These are phyloP conservation scores for Fusarium globosum DNA, from an alignment of 2,329 filamentous ascomycete genomes.

Conservation along the genomic window DNA sequence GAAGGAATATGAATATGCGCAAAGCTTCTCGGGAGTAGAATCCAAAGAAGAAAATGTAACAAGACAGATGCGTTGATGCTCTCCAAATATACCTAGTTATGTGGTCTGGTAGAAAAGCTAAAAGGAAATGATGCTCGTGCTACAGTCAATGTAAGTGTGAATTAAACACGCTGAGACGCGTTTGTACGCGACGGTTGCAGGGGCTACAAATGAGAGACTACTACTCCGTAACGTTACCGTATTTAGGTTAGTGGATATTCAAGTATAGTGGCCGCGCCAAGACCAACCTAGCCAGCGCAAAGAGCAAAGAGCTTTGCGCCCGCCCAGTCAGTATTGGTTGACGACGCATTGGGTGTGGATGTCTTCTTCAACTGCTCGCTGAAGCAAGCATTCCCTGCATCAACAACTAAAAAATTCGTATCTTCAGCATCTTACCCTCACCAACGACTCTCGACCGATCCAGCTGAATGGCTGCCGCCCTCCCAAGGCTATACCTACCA, in stretches of 20 bases:
- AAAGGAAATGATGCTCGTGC: background rate
- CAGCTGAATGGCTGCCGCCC: constrained; percentile 39
- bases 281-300: constrained; percentile 3
- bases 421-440: constrained; percentile 23
- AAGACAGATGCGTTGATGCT: background rate
- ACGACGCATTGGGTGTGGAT: constrained; percentile 8
- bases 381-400: constrained; percentile 33
- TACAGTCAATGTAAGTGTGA: background rate
- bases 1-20: background rate
- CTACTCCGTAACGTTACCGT: background rate
- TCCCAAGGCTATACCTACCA: constrained; percentile 26
- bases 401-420: constrained; percentile 26
- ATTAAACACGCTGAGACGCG: constrained; percentile 32
- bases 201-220: constrained; percentile 3
- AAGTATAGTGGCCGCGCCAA: constrained; percentile 14
- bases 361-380: constrained; percentile 12
- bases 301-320: constrained; percentile 4
- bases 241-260: constrained; percentile 18
- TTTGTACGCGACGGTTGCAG: constrained; percentile 32
- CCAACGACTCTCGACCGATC: background rate
- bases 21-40: background rate
- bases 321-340: background rate
- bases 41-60: background rate
- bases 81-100: background rate
- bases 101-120: background rate